Percentiles rank a stretch among this genome's conserved stretches.
Conservation (phyloP, 495 filamentous ascomycete species). For the Penicillium verhagenii region DNA sequence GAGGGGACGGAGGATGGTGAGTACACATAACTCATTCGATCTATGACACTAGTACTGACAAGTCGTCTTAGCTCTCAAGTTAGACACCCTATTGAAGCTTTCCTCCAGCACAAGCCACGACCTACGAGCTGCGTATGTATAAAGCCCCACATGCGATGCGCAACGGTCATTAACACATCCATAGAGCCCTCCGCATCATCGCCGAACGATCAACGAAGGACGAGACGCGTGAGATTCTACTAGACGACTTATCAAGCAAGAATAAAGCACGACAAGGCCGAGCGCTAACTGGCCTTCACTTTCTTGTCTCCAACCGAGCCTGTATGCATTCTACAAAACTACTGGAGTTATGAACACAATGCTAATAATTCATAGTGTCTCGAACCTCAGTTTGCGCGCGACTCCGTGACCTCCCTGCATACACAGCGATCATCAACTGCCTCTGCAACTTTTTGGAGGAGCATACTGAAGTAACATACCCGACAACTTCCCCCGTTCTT, state of each 20-base stretch:
- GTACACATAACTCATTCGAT: neutral
- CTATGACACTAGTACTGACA: conserved; percentile 4
- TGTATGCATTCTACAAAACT: conserved; percentile 26
- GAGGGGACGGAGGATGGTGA: conserved; percentile 50
- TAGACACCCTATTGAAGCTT: conserved; percentile 50
- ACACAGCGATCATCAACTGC: conserved; percentile 44
- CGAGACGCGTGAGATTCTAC: conserved; percentile 38
- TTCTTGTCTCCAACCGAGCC: conserved; percentile 43
- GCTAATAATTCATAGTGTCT: conserved; percentile 31
- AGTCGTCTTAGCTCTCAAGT: conserved; percentile 42
- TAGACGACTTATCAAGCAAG: conserved; percentile 41
- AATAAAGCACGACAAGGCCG: conserved; percentile 33
- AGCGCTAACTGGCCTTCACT: conserved; percentile 45
- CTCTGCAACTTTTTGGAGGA: conserved; percentile 49
- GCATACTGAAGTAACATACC: conserved; percentile 36
- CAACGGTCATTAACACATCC: conserved; percentile 7
- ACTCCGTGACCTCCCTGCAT: conserved; percentile 39
- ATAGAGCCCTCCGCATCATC: conserved; percentile 49
- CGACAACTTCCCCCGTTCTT: conserved; percentile 41
- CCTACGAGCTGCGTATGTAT: conserved; percentile 53
- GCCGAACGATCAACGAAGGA: conserved; percentile 47
- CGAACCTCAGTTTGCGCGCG: conserved; percentile 40
- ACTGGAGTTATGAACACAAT: neutral
- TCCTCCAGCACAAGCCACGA: conserved; percentile 50
- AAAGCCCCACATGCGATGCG: neutral